Base-by-base conservation (phyloP, 225 moss, liverwort and hornwort species). In the Antitrichia curtipendula region DNA sequence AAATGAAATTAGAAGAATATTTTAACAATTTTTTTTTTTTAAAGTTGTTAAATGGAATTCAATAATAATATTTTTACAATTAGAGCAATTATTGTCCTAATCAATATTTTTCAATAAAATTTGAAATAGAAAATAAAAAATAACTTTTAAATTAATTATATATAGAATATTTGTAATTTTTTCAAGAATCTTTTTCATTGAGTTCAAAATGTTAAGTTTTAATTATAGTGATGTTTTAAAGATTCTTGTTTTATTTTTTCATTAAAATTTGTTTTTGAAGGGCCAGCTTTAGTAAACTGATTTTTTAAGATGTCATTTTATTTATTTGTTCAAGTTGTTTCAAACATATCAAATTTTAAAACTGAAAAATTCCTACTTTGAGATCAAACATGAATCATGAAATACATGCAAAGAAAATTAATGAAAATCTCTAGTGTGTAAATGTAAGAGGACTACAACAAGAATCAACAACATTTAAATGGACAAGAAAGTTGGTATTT, bases 211-310 rank as follows among this genome's bases (percentile, higher is more conserved):
- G 45, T 45, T n/a, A n/a, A n/a, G n/a, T n/a, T n/a, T n/a, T n/a
- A n/a, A n/a, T n/a, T n/a, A n/a, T n/a, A n/a, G 6, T 45, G 10
- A 24, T 7, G 2, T 38, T 69, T n/a, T 65, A 2, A 70, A 28
- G 45, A 10, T 45, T 45, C 1, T 43, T 72, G 6, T 23, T 45
- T 10, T 5, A 15, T 17, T 45, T 45, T 17, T 45, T 71, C 27
- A 9, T 10, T 10, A 47, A 25, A 41, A 45, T 29, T 73, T 16
- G 2, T 4, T 31, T 47, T 7, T 0, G 0, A 49, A 19, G 12
- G 7, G 7, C 7, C 47, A 73, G 10, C 2, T 47, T 31, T 2
- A 12, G 7, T n/a, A n/a, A 73, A 73, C 0, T 29, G 0, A 12
- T 43, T 71, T 16, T 1, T 43, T 2, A 43, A 71, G 9, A 25